Base-by-base conservation (phyloP, 306 rosid genomes). In the Cucurbita pepo region DNA sequence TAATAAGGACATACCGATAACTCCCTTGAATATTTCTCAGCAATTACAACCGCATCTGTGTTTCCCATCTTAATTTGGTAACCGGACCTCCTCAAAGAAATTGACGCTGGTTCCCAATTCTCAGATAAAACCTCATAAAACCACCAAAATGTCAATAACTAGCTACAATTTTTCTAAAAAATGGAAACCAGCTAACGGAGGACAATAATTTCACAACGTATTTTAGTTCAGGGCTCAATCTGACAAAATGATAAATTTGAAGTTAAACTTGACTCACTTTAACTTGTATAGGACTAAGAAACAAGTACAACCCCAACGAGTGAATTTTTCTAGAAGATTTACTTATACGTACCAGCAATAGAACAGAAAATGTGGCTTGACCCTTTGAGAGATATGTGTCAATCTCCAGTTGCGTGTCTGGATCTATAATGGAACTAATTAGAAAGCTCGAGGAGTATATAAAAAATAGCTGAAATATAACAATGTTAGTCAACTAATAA, bases 21-120 rank as follows among this genome's bases (percentile, higher is more conserved):
- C 60, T 94, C 98, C 81, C 85, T 85, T 4, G 98, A 94, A 82
- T 88, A 89, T 78, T 89, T 90, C 77, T 94, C 96, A 1, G 74
- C 63, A 79, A 87, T 79, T 10, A 82, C 87, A 30, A 63, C 60
- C 74, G 78, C 71, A 77, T 89, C 97, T 44, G 85, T 80, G 58
- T 82, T 73, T 50, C 70, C 80, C 73, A 86, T 84, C 85, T 78
- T 85, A 64, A 91, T 85, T 78, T 83, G 96, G 86, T 83, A 94
- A 78, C 85, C 82, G 6, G 95, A 84, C 74, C 97, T 86, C 81
- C 87, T 82, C 79, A 94, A 83, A 79, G 62, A 69, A 48, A 94
- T 71, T 55, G 96, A 83, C 40, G 96, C 84, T 76, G 76, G 84
- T 81, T 94, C 97, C 95, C 96, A 94, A 78, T 82, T 88, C 61